Conservation (phyloP, 2,329 filamentous ascomycete genomes). For the Cytospora schulzeri region DNA sequence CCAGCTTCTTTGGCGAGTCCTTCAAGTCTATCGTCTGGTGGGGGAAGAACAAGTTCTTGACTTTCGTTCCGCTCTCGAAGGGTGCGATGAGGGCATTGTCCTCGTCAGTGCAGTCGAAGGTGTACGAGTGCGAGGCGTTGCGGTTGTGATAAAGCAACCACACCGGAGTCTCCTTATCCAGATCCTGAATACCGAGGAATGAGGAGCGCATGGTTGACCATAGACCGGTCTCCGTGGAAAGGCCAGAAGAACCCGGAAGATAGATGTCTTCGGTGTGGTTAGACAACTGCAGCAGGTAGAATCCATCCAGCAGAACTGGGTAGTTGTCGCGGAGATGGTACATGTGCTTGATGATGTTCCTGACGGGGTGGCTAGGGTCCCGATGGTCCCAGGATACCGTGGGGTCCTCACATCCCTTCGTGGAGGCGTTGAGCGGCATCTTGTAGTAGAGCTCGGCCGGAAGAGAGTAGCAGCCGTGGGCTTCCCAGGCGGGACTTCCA, state of each 20-base stretch:
- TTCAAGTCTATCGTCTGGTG: conserved; percentile 57
- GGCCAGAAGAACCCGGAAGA: conserved; percentile 54
- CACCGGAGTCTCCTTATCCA: conserved; percentile 46
- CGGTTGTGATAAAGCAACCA: conserved; percentile 56
- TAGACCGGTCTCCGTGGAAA: conserved; percentile 54
- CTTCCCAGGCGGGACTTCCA: conserved; percentile 62
- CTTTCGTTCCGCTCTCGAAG: conserved; percentile 54
- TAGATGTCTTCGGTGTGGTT: conserved; percentile 56
- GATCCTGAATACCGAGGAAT: conserved; percentile 47
- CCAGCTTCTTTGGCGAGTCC: conserved; percentile 45
- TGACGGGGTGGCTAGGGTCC: conserved; percentile 62
- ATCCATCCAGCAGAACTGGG: conserved; percentile 62
- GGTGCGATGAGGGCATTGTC: conserved; percentile 56
- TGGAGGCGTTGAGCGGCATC: conserved; percentile 57
- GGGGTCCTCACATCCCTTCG: conserved; percentile 57
- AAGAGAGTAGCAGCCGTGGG: conserved; percentile 64
- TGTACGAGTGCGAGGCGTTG: conserved; percentile 54
- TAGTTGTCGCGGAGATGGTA: conserved; percentile 60
- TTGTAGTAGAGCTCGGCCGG: conserved; percentile 58
- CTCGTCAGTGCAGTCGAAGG: conserved; percentile 46
- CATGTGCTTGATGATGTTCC: conserved; percentile 63
- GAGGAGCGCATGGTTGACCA: conserved; percentile 62
- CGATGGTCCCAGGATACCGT: conserved; percentile 61
- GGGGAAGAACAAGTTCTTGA: conserved; percentile 66
- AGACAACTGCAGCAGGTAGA: conserved; percentile 56